Evolutionary conservation across 805 yeast species (phyloP).

Genomic region (Schizosaccharomyces octosporus): DNA sequence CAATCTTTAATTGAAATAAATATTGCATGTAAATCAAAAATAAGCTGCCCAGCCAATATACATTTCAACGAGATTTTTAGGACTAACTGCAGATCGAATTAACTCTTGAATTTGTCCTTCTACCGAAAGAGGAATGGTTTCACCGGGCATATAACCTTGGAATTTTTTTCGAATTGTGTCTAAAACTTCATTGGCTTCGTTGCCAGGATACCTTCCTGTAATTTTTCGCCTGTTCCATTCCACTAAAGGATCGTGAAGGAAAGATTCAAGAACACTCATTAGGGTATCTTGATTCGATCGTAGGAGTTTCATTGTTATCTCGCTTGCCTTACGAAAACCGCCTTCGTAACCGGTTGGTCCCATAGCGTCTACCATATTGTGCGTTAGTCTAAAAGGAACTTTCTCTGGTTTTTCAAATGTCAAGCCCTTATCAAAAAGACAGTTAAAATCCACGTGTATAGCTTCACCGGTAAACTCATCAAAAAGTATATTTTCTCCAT

Average conservation of each 20-base stretch:
- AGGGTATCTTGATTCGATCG: slow-evolving; percentile 59
- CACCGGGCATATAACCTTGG: slow-evolving; percentile 19
- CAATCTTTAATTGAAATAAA: neutral
- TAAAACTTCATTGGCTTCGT: slow-evolving; percentile 38
- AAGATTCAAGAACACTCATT: slow-evolving; percentile 77
- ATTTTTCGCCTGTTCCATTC: slow-evolving; percentile 34
- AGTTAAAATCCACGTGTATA: slow-evolving; percentile 88
- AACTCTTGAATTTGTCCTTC: slow-evolving; percentile 81
- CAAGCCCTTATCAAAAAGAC: slow-evolving; percentile 60
- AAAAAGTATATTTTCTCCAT: slow-evolving; percentile 70
- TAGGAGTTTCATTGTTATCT: slow-evolving; percentile 49
- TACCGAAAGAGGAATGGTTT: slow-evolving; percentile 68
- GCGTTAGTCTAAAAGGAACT: slow-evolving; percentile 82
- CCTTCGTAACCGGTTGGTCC: slow-evolving; percentile 84
- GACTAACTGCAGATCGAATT: slow-evolving; percentile 56
- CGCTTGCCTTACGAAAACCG: slow-evolving; percentile 60
- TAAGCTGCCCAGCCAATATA: slow-evolving; percentile 83
- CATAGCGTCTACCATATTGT: slow-evolving; percentile 67
- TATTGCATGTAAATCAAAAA: neutral
- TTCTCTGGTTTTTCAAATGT: slow-evolving; percentile 67
- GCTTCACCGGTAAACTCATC: slow-evolving; percentile 52
- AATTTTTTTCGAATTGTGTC: slow-evolving; percentile 65
- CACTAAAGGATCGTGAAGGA: slow-evolving; percentile 74
- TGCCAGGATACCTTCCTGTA: slow-evolving; percentile 8
- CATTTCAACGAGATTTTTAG: slow-evolving; percentile 55